phyloP scores from a whole-genome alignment of 805 yeast genomes.

The Candida dajiaensis region DNA sequence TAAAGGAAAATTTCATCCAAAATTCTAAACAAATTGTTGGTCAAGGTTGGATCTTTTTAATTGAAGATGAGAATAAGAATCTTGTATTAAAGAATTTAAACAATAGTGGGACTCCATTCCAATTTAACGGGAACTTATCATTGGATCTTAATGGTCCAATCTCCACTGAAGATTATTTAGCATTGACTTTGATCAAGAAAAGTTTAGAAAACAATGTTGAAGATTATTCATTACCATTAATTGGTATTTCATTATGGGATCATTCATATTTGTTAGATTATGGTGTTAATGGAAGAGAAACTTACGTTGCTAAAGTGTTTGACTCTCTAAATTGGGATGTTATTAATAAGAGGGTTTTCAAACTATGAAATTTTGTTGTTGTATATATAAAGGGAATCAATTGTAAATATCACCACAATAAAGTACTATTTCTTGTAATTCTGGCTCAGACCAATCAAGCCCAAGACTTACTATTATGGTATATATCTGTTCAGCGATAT shows the following conservation, averaged over 20 bases:
- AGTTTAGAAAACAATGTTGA: conserved; percentile 34
- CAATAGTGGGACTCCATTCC: conserved; percentile 77
- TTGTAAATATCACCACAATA: conserved; percentile 5
- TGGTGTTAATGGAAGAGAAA: conserved; percentile 67
- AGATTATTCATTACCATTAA: conserved; percentile 67
- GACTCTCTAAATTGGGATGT: conserved; percentile 81
- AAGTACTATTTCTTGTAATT: conserved; percentile 22
- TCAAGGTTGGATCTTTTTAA: conserved; percentile 75
- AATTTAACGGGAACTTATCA: conserved; percentile 55
- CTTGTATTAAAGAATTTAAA: conserved; percentile 49
- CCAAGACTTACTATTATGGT: conserved; percentile 30
- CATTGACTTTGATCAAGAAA: conserved; percentile 35
- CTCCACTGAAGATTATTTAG: conserved; percentile 45
- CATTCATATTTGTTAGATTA: conserved; percentile 81
- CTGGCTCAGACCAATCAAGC: conserved; percentile 25
- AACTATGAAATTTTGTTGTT: too few relatives aligned
- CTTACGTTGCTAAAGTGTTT: conserved; percentile 71
- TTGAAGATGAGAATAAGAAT: conserved; percentile 58
- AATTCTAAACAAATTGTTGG: conserved; percentile 29
- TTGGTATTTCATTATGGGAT: conserved; percentile 84
- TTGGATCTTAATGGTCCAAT: conserved; percentile 75
- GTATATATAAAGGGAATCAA: not conserved
- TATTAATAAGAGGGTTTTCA: conserved; percentile 40
- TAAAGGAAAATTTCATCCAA: conserved; percentile 10
- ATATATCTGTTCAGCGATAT: conserved; percentile 18